These are phyloP conservation scores for Lepidium didymum DNA, from an alignment of 345 rosid species.

Conservation along the genomic window DNA sequence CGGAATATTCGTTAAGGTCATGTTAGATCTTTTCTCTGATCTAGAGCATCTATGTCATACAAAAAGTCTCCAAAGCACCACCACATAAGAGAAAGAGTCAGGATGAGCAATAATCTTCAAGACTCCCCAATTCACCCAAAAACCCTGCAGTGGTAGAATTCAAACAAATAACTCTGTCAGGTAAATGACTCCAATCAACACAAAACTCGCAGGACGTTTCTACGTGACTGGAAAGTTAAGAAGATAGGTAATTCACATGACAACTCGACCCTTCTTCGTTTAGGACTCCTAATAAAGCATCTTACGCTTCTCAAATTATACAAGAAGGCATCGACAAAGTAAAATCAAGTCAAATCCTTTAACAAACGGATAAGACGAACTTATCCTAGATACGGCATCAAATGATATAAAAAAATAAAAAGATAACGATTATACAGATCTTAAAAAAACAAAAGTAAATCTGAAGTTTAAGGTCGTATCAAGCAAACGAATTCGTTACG, in stretches of 20 bases:
- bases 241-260: not conserved
- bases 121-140: not conserved
- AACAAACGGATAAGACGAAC: not conserved
- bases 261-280: not conserved
- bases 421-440: not conserved
- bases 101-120: not conserved
- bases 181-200: not conserved
- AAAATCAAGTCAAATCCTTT: constrained; percentile 1
- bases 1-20: constrained; percentile 57
- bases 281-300: not conserved
- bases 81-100: constrained; percentile 20
- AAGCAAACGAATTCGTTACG: not conserved
- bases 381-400: not conserved
- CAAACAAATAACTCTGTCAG: not conserved
- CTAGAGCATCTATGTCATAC: not conserved
- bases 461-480: not conserved
- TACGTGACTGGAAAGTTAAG: not conserved
- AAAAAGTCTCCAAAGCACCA: constrained; percentile 22
- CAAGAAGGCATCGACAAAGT: not conserved
- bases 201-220: not conserved
- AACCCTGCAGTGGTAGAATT: constrained; percentile 5
- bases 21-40: constrained; percentile 27
- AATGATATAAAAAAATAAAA: not conserved
- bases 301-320: not conserved
- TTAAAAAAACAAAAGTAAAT: not conserved